These are phyloP conservation scores for Globisporangium canariense DNA, from an alignment of 352 stramenopile species.

Conservation along the genomic window DNA sequence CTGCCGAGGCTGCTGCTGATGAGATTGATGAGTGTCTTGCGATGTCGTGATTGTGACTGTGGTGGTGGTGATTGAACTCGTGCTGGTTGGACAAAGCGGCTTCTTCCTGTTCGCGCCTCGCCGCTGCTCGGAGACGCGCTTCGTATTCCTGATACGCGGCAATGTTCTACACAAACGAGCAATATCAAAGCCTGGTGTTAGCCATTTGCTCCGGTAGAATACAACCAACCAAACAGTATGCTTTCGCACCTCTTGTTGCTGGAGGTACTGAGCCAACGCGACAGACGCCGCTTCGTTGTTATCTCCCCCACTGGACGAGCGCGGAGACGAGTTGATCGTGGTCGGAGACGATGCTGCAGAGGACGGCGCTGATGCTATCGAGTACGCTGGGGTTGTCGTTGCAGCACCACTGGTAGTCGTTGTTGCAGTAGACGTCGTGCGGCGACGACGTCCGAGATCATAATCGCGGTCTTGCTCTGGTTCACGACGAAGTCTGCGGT, in stretches of 20 bases:
- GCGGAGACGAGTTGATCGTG: conserved; percentile 18
- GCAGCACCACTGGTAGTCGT: background rate
- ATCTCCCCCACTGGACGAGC: conserved; percentile 16
- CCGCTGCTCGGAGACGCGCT: conserved; percentile 26
- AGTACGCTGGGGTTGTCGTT: background rate
- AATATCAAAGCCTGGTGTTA: background rate
- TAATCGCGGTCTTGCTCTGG: conserved; percentile 18
- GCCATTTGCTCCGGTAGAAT: too few species aligned
- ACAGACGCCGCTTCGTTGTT: conserved; percentile 62
- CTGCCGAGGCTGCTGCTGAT: background rate
- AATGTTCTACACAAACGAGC: conserved; percentile 42
- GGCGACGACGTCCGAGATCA: conserved; percentile 8
- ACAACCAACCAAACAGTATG: background rate
- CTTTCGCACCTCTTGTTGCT: conserved; percentile 58
- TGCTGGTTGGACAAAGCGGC: conserved; percentile 7
- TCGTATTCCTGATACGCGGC: conserved; percentile 66
- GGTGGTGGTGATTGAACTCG: background rate
- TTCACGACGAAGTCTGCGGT: conserved; percentile 14
- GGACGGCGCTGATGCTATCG: conserved; percentile 4
- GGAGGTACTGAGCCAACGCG: conserved; percentile 60
- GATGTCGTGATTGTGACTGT: background rate
- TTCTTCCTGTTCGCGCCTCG: conserved; percentile 17
- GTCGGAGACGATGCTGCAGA: conserved; percentile 23
- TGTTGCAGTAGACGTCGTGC: background rate
- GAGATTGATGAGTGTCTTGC: background rate